Base-by-base conservation (phyloP, 2,329 filamentous ascomycete species). In the Botrytis sinoallii region DNA sequence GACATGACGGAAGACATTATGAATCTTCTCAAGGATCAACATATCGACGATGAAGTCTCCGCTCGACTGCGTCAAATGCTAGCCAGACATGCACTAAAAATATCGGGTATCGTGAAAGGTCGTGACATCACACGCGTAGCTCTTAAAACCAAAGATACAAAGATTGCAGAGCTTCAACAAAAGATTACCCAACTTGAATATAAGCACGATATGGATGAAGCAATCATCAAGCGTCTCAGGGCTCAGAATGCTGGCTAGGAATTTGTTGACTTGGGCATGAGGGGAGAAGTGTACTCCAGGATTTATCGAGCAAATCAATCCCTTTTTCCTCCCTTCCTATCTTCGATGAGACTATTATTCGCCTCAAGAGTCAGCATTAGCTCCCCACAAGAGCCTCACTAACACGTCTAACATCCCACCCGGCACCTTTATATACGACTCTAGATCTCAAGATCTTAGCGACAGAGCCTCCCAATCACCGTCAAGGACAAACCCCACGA, bases 121-220 rank as follows among this genome's bases (percentile, higher is more conserved):
- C 85, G 92, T 3, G 92, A 95, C 74, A 87, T 91, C 10, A 86
- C 88, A 5, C 84, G 92, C n/a, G 81, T 87, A 14, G 87, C 86
- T 6, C 79, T 93, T 48, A 90, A 88, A 79, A 85, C 86, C 7
- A 90, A 90, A 76, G 91, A 95, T 84, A 82, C 88, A 80, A 83
- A 90, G 83, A 84, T 92, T 81, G 82, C 86, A 81, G 85, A 92
- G 81, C 83, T 97, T 83, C 87, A 90, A 84, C 84, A 92, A 80
- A 84, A 91, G 77, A 84, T 97, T 85, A 73, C 81, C 8, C 83
- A 82, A 20, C 80, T 92, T 52, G 86, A 90, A 79, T 85, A 85
- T 22, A 87, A 90, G 79, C 81, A 84, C 60, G 86, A 89, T 78
- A 84, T 87, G 73, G 85, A 87, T 79, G 85, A 83, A 74, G 83